phyloP scores from a whole-genome alignment of 345 rosid species.

The Salix dunnii region DNA sequence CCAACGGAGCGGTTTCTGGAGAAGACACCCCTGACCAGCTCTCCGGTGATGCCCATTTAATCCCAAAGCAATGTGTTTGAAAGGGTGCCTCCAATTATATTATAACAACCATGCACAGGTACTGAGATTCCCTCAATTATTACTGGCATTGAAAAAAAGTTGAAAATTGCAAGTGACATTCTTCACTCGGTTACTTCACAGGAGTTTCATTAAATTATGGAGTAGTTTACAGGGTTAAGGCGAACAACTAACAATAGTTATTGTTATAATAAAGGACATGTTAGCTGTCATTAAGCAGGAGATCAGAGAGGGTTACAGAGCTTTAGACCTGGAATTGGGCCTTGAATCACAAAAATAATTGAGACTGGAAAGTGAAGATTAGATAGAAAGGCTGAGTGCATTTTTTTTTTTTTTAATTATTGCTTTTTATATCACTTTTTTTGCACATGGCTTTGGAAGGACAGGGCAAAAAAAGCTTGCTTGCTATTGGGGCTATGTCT shows the following conservation, averaged over 20 bases:
- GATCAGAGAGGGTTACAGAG: slow-evolving; percentile 15
- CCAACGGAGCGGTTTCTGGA: slow-evolving; percentile 51
- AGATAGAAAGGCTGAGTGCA: slow-evolving; percentile 15
- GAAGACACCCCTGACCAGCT: slow-evolving; percentile 63
- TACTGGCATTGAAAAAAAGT: slow-evolving; percentile 16
- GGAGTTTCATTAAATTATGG: slow-evolving; percentile 7
- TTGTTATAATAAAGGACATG: slow-evolving; percentile 13
- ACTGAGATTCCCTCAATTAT: slow-evolving; percentile 39
- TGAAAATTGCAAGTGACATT: slow-evolving; percentile 28
- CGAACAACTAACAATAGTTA: not conserved
- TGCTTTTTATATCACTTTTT: slow-evolving; percentile 33
- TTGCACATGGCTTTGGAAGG: slow-evolving; percentile 48
- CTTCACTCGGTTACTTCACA: slow-evolving; percentile 10
- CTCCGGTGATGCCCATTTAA: slow-evolving; percentile 76
- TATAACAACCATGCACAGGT: slow-evolving; percentile 11
- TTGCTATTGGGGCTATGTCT: slow-evolving; percentile 39
- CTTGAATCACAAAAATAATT: slow-evolving; percentile 25
- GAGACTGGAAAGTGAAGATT: slow-evolving; percentile 20
- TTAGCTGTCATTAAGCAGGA: slow-evolving; percentile 22
- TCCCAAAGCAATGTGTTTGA: slow-evolving; percentile 12
- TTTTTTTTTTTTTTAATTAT: slow-evolving; percentile 10
- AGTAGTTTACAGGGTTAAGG: not conserved
- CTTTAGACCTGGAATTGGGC: slow-evolving; percentile 49
- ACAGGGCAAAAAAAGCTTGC: slow-evolving; percentile 36
- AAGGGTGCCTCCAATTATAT: slow-evolving; percentile 26